A percentile compares a stretch with the other conserved stretches of the same genome.
Conservation (phyloP, 441 rosid genomes). For the Eugenia klotzschiana region DNA sequence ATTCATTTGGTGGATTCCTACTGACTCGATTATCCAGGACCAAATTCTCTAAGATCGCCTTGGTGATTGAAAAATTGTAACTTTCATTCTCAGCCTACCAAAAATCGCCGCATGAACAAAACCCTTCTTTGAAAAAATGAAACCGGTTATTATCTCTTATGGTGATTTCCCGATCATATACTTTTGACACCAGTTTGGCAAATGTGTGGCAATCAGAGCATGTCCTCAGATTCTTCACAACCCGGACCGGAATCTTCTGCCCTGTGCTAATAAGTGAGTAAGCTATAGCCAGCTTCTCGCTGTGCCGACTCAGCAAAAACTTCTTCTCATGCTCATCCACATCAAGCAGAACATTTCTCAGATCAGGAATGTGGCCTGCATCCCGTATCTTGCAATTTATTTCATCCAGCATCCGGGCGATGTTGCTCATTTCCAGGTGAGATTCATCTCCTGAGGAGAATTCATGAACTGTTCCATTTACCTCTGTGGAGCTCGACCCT, state of each 20-base stretch:
- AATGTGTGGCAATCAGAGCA: constrained; percentile 48
- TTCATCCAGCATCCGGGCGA: constrained; percentile 31
- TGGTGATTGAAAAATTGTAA: not conserved
- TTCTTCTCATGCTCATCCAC: constrained; percentile 36
- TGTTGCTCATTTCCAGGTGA: constrained; percentile 26
- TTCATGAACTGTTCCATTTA: constrained; percentile 26
- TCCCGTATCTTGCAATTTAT: constrained; percentile 19
- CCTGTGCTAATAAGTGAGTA: constrained; percentile 28
- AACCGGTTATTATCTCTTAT: constrained; percentile 35
- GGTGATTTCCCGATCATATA: constrained; percentile 32
- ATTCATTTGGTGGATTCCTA: not conserved
- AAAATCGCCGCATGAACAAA: constrained; percentile 33
- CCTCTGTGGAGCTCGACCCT: constrained; percentile 31
- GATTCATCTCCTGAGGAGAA: constrained; percentile 49
- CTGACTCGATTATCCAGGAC: not conserved
- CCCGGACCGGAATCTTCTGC: constrained; percentile 20
- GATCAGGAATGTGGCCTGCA: constrained; percentile 35
- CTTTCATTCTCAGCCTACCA: constrained; percentile 8
- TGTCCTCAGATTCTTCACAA: constrained; percentile 40
- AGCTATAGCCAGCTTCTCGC: constrained; percentile 55
- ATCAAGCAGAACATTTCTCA: constrained; percentile 28
- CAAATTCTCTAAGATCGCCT: not conserved
- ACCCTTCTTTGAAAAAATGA: constrained; percentile 25
- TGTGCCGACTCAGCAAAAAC: constrained; percentile 28
- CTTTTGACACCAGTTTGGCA: constrained; percentile 29